phyloP scores from a whole-genome alignment of 1,139 yeast genomes.

The Pichia inconspicua region DNA sequence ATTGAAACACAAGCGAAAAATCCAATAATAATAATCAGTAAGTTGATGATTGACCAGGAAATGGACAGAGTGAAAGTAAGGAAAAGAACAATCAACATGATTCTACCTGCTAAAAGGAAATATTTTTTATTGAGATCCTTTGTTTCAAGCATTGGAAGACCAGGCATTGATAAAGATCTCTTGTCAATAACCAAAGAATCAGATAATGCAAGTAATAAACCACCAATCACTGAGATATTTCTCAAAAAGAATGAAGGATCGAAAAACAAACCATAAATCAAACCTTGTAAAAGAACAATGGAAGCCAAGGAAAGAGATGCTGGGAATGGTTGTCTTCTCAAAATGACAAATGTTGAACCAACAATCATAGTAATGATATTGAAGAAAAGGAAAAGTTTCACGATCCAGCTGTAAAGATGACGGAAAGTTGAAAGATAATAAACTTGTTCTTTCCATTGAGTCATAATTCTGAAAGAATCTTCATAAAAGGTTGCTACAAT shows the following conservation, averaged over 20 bases:
- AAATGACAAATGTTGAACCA: conserved; percentile 67
- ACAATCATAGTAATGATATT: conserved; percentile 66
- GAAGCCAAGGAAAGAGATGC: conserved; percentile 66
- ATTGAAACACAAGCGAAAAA: conserved; percentile 68
- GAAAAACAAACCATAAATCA: conserved; percentile 80
- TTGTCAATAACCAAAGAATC: conserved; percentile 82
- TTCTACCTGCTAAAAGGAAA: conserved; percentile 81
- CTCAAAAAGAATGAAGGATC: conserved; percentile 78
- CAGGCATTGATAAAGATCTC: conserved; percentile 71
- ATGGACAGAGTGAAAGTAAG: conserved; percentile 79
- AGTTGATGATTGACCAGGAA: conserved; percentile 61
- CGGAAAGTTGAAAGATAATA: conserved; percentile 76
- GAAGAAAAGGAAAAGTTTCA: conserved; percentile 55
- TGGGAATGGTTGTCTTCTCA: conserved; percentile 60
- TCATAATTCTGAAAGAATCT: conserved; percentile 74
- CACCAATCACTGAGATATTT: conserved; percentile 88
- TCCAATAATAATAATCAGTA: conserved; percentile 64
- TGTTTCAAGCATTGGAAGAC: conserved; percentile 79
- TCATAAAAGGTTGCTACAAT: conserved; percentile 93
- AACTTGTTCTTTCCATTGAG: conserved; percentile 92
- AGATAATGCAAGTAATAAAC: conserved; percentile 78
- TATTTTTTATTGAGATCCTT: conserved; percentile 73
- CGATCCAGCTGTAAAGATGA: conserved; percentile 70
- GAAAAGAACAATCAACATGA: conserved; percentile 76
- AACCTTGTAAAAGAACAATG: conserved; percentile 78